Evolutionary conservation across 371 early-diverging fungal species (phyloP).

Genomic region (Capniomyces stellatus): DNA sequence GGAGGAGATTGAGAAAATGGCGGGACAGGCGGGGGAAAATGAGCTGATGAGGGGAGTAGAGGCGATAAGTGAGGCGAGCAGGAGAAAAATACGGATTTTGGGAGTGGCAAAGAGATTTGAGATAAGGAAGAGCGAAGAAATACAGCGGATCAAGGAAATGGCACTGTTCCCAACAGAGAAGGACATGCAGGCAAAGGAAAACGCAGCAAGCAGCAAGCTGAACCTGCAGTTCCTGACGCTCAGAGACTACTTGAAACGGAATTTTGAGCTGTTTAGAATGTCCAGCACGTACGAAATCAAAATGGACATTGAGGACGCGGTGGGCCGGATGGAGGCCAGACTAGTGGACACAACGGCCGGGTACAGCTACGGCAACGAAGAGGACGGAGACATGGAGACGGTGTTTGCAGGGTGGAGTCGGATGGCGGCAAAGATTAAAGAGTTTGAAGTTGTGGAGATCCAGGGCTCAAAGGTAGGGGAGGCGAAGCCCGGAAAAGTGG

Average conservation of each 20-base stretch:
- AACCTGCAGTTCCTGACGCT: constrained; percentile 83
- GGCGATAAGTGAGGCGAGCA: no score
- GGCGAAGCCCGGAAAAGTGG: constrained; percentile 44
- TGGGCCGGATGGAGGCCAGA: constrained; percentile 56
- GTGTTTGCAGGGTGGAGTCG: constrained; percentile 82
- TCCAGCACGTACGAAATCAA: constrained; percentile 69
- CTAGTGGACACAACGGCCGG: constrained; percentile 13
- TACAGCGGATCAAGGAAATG: not conserved
- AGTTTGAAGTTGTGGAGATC: constrained; percentile 46
- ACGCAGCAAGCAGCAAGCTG: constrained; percentile 31
- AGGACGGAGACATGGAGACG: not conserved
- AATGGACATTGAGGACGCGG: constrained; percentile 74
- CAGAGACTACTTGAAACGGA: constrained; percentile 75
- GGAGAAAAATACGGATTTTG: not conserved
- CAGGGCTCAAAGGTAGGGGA: constrained; percentile 60
- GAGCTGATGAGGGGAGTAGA: not conserved
- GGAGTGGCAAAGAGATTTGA: not conserved
- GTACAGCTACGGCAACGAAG: not conserved
- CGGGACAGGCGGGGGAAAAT: not conserved
- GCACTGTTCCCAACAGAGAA: not conserved
- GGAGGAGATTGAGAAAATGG: not conserved
- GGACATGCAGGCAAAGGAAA: not conserved
- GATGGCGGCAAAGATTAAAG: constrained; percentile 60
- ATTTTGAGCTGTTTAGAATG: constrained; percentile 60
- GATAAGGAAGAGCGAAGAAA: not conserved